These are phyloP conservation scores for button mushroom (Agaricus bisporus) DNA, from an alignment of 768 basidiomycete genomes.

Conservation along the genomic window DNA sequence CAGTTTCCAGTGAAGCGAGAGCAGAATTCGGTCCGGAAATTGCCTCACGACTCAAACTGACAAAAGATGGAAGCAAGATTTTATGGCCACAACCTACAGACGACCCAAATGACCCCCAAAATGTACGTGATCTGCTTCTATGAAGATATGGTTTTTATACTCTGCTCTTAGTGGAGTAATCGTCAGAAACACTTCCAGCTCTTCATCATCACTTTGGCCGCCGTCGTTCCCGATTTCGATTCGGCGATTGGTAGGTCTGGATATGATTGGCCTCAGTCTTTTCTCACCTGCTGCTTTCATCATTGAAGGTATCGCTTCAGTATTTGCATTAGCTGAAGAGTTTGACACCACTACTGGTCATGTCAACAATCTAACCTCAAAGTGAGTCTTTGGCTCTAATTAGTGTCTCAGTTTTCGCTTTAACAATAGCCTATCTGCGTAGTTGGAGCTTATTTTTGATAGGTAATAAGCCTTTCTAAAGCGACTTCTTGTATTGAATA, in stretches of 20 bases:
- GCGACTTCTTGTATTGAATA: not conserved
- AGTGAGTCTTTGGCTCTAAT: constrained; percentile 22
- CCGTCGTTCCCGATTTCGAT: constrained; percentile 63
- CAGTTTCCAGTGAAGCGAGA: constrained; percentile 44
- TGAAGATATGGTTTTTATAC: too few relatives aligned
- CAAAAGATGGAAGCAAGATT: constrained; percentile 48
- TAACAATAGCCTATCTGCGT: not conserved
- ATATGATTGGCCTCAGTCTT: not conserved
- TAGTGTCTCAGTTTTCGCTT: not conserved
- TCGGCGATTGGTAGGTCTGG: constrained; percentile 47
- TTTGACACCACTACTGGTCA: constrained; percentile 48
- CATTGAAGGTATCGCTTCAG: constrained; percentile 38
- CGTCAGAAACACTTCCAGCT: constrained; percentile 50
- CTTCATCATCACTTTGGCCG: constrained; percentile 54
- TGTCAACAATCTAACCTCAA: constrained; percentile 60
- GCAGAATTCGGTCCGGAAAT: constrained; percentile 53
- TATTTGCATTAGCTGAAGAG: constrained; percentile 55
- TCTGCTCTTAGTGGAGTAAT: constrained; percentile 34
- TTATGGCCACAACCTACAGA: constrained; percentile 68
- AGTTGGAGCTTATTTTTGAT: constrained; percentile 65
- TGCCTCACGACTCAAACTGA: constrained; percentile 50
- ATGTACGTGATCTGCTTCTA: constrained; percentile 15
- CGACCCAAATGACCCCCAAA: constrained; percentile 56
- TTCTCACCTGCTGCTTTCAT: not conserved
- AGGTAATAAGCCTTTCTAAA: constrained; percentile 25